These are phyloP conservation scores for Geosiphon pyriformis DNA, from an alignment of 192 early-diverging fungal genomes.

Conservation along the genomic window DNA sequence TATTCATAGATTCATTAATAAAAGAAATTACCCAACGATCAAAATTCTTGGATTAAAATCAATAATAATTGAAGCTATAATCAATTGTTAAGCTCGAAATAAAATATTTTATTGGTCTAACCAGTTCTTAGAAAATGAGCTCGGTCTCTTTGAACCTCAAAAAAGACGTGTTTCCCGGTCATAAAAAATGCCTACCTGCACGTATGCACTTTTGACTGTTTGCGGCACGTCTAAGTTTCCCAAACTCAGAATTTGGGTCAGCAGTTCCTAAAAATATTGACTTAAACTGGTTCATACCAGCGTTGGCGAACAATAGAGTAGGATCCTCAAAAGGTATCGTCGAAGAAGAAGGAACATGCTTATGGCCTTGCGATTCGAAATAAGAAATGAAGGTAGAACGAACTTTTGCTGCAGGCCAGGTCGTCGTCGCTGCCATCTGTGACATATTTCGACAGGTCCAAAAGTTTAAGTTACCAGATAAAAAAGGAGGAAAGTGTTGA, in stretches of 20 bases:
- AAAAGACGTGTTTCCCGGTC: neutral
- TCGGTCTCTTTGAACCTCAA: constrained; percentile 3
- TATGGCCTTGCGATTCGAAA: constrained; percentile 71
- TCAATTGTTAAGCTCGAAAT: too few species aligned
- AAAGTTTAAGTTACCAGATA: neutral
- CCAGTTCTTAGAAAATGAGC: too few species aligned
- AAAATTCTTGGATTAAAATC: constrained; percentile 11
- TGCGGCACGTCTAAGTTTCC: constrained; percentile 83
- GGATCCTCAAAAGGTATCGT: constrained; percentile 96
- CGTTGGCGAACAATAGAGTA: constrained; percentile 92
- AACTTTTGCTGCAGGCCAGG: constrained; percentile 76
- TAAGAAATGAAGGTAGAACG: constrained; percentile 86
- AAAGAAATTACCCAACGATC: constrained; percentile 1
- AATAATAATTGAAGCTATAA: too few species aligned
- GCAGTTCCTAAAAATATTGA: constrained; percentile 94
- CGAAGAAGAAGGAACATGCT: constrained; percentile 79
- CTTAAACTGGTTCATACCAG: constrained; percentile 98
- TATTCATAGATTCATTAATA: too few species aligned
- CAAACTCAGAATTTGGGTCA: constrained; percentile 88
- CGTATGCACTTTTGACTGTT: constrained; percentile 99
- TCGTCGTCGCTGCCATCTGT: neutral
- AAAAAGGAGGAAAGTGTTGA: neutral
- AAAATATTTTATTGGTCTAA: too few species aligned
- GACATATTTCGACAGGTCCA: neutral
- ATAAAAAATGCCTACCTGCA: constrained; percentile 61